Evolutionary conservation across 2,329 filamentous ascomycete species (phyloP), one percentile per base, ranked within the genome.

Genomic region (Beauveria caledonica): DNA sequence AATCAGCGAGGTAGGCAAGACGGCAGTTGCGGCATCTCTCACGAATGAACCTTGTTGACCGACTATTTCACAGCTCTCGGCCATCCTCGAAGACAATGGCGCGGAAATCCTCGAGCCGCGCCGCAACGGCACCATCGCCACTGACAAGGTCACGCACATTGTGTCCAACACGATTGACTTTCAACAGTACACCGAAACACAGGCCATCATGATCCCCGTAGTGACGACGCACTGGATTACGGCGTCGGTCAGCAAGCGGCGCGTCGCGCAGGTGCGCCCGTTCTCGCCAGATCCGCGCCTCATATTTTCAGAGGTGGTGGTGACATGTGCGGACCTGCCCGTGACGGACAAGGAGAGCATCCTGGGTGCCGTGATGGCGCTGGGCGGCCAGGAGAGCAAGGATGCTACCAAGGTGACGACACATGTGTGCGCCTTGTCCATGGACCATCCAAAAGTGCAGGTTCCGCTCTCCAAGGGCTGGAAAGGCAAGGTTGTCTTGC

Each of bases 221-320:
- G 86, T 97, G 29, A 92, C 86, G 64, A 86, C 89, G 3, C 78
- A 83, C 60, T 99, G 94, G 93, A 83, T 97, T 51, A 80, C 83
- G 3, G 79, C 80, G 25, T 94, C 89, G 4, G 72, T 96, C 2
- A 72, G 79, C 23, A 88, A 86, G 67, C 79, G 79, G 61, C 92
- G 88, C 70, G 80, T 88, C 58, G 86, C 86, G 39, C 91, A 90
- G 66, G 84, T 92, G 10, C 86, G 93, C 45, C 89, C 91, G 17
- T 95, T 88, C 72, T 97, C 88, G 50, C 94, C 94, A 1, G 94
- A 99, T 68, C 92, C 93, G 2, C 84, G 88, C 62, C 85, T 96
- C 70, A 94, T 97, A 71, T 90, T 99, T 74, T 89, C 89, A 56
- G 87, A 91, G 66, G 88, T 97, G 46, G 83, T 89, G 29, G 80